Evolutionary conservation across 2,329 filamentous ascomycete genomes (phyloP).

Genomic region (Ophiocordyceps robertsii): DNA sequence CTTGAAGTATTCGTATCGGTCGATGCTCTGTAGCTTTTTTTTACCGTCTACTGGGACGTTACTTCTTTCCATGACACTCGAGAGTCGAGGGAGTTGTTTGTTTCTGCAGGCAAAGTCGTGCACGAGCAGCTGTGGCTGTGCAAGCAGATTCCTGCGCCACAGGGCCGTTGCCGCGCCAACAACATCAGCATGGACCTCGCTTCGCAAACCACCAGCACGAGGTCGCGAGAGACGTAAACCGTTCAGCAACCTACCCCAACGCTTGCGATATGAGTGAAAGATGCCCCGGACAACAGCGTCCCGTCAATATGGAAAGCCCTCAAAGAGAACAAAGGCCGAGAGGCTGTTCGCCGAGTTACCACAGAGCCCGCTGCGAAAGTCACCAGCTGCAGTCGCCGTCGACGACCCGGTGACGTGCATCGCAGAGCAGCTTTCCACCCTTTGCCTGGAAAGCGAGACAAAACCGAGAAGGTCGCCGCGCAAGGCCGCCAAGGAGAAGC

Average conservation of each 20-base stretch:
- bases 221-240: neutral
- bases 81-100: too few species aligned
- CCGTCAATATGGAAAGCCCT: conserved; percentile 38
- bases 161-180: conserved; percentile 6
- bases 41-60: too few species aligned
- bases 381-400: conserved; percentile 5
- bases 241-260: neutral
- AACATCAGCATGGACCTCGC: neutral
- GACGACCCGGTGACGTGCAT: conserved; percentile 19
- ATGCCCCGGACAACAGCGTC: conserved; percentile 31
- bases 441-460: conserved; percentile 12
- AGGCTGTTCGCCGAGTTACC: conserved; percentile 38
- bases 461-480: conserved; percentile 6
- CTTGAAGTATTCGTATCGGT: too few species aligned
- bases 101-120: too few species aligned
- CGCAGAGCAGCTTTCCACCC: conserved; percentile 18
- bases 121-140: too few species aligned
- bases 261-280: conserved; percentile 6
- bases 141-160: too few species aligned
- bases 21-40: too few species aligned
- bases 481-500: neutral
- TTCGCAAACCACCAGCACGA: neutral
- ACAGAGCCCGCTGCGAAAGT: conserved; percentile 30
- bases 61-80: too few species aligned
- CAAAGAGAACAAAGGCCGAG: conserved; percentile 31